phyloP scores from a whole-genome alignment of 2,329 filamentous ascomycete species.

The Claviceps sp. region DNA sequence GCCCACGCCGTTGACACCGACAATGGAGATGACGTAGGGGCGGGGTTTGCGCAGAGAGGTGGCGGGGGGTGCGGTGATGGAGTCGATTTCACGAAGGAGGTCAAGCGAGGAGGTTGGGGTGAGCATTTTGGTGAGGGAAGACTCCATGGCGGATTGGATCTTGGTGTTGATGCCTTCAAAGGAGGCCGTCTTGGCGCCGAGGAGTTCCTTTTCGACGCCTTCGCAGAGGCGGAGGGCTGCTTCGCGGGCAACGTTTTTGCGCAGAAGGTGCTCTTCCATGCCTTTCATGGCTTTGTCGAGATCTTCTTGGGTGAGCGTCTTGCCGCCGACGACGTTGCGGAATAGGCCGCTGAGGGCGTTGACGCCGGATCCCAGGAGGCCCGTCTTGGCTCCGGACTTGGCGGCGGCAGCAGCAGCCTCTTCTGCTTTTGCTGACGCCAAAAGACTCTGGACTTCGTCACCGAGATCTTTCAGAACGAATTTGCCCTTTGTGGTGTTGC shows the following conservation, averaged over 20 bases:
- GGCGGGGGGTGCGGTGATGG: constrained; percentile 53
- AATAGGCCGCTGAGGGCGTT: constrained; percentile 80
- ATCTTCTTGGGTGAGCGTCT: constrained; percentile 78
- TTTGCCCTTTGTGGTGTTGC: constrained; percentile 74
- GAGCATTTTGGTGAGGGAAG: constrained; percentile 84
- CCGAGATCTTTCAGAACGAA: constrained; percentile 90
- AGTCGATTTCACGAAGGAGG: constrained; percentile 82
- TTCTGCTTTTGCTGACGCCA: constrained; percentile 64
- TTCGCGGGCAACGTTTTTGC: constrained; percentile 93
- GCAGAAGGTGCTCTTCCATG: constrained; percentile 88
- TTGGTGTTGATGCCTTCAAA: constrained; percentile 83
- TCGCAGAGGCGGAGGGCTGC: constrained; percentile 84
- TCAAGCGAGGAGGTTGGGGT: constrained; percentile 92
- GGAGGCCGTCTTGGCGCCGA: constrained; percentile 80
- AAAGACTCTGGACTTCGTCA: constrained; percentile 82
- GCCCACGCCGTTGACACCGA: constrained; percentile 95
- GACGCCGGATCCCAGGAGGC: constrained; percentile 66
- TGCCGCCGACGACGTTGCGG: constrained; percentile 88
- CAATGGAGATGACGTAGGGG: constrained; percentile 95
- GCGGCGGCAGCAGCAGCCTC: constrained; percentile 30
- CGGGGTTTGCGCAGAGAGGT: constrained; percentile 52
- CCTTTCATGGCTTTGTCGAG: constrained; percentile 85
- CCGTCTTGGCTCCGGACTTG: constrained; percentile 38
- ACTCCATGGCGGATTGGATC: constrained; percentile 78
- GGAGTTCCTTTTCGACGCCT: constrained; percentile 76